These are phyloP conservation scores for Platismatia glauca DNA, from an alignment of 495 filamentous ascomycete species.

Conservation along the genomic window DNA sequence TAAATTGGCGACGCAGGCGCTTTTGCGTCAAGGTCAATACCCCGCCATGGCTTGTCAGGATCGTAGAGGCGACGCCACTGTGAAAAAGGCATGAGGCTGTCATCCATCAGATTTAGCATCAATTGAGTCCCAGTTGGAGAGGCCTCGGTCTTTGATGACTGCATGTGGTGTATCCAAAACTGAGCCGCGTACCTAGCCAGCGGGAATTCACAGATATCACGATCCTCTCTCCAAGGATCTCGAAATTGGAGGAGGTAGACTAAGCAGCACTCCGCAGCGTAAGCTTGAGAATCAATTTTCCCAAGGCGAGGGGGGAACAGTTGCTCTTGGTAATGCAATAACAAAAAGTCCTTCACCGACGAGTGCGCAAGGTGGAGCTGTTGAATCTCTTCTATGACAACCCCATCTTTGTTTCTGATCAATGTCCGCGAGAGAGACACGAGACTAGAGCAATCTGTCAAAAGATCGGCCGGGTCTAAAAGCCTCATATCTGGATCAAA, in stretches of 20 bases:
- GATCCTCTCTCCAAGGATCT: neutral
- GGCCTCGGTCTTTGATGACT: neutral
- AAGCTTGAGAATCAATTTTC: neutral
- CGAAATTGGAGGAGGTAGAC: neutral
- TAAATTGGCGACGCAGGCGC: neutral
- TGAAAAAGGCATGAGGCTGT: neutral
- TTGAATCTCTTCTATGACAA: neutral
- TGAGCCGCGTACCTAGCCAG: slow-evolving; percentile 1
- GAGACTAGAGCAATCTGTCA: slow-evolving; percentile 2
- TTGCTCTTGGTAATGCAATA: slow-evolving; percentile 2
- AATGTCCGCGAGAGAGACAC: neutral
- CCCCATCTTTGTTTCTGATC: neutral
- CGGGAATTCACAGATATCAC: neutral
- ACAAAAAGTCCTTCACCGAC: slow-evolving; percentile 5
- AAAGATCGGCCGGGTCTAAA: neutral
- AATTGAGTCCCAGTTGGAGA: neutral
- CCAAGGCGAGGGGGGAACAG: neutral
- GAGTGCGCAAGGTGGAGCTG: slow-evolving; percentile 8
- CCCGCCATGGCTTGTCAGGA: neutral
- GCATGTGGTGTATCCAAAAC: neutral
- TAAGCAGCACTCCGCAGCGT: neutral
- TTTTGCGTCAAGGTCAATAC: neutral
- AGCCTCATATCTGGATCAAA: slow-evolving; percentile 6
- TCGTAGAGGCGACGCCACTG: neutral
- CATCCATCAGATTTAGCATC: neutral